phyloP scores from a whole-genome alignment of 192 early-diverging fungal species.

The Gigaspora rosea region DNA sequence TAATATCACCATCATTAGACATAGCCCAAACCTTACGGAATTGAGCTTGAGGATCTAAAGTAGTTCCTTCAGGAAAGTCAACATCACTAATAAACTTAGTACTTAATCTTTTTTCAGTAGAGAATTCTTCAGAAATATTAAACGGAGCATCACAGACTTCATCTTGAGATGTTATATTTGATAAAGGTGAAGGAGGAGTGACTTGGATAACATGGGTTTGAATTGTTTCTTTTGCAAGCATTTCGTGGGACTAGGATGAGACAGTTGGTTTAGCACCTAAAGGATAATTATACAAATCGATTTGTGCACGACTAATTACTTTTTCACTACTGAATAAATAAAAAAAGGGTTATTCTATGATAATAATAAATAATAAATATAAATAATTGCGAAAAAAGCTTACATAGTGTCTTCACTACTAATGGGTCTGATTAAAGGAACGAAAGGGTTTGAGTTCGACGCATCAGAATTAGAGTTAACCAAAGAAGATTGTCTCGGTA shows the following conservation, averaged over 20 bases:
- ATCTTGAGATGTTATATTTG: background rate
- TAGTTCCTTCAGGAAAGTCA: conserved; percentile 65
- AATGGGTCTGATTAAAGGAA: no score
- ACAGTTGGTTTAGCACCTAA: background rate
- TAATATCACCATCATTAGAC: conserved; percentile 53
- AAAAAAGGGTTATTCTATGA: background rate
- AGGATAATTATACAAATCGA: background rate
- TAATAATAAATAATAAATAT: background rate
- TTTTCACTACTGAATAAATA: background rate
- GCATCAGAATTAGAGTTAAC: no score
- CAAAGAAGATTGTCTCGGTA: background rate
- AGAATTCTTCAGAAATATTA: background rate
- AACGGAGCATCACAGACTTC: background rate
- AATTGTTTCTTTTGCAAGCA: no score
- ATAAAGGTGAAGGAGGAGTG: conserved; percentile 2
- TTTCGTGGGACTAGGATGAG: background rate
- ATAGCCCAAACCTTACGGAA: conserved; percentile 78
- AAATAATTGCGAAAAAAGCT: no score
- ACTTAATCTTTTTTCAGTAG: background rate
- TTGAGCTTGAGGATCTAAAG: conserved; percentile 50
- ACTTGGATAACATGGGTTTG: no score
- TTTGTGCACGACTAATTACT: background rate
- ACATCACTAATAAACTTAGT: conserved; percentile 67
- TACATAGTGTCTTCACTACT: no score
- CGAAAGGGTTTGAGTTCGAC: no score